Base-by-base conservation (phyloP, 2,329 filamentous ascomycete species). In the Cytospora piceae region DNA sequence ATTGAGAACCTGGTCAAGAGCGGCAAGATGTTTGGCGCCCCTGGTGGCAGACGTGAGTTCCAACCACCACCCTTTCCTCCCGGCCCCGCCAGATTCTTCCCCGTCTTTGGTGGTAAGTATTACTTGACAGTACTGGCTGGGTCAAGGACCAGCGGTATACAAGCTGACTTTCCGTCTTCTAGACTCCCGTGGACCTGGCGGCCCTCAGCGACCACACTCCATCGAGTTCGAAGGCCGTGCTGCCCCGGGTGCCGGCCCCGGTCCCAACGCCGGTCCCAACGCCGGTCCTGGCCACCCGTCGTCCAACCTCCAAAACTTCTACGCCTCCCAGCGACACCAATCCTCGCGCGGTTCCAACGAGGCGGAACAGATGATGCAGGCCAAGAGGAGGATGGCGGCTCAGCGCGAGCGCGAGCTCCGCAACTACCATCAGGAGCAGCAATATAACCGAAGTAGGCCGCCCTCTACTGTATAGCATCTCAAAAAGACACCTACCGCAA, bases 351-450 rank as follows among this genome's bases (percentile, higher is more conserved):
- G 94, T 86, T 87, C 87, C 75, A 89, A 86, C 84, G 95, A 98
- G 83, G 92, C 93, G 79, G 95, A 98, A 83, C 94, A 97, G 83
- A 93, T 97, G 88, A 92, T 97, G 86, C 95, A 98, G 88, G 94
- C 93, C 75, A 98, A 98, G 87, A 93, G 95, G 83, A 91, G 94
- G 85, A 96, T 98, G 92, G 95, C 95, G 76, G 95, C 95, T 79
- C 95, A 98, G 83, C 92, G 95, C 81, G 95, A 99, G 85, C 92
- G 94, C 81, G 95, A 99, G 84, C 90, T 99, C 80, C 93, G 95
- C 81, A 99, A 98, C 82, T 97, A 98, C 83, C 95, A 99, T 83
- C 96, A 97, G 83, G 95, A 99, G 87, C 95, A 99, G 87, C 95
- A 99, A 88, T 98, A 96, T 83, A 96, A 98, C 85, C 90, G 94